These are phyloP conservation scores for Hypoxylon sp. DNA, from an alignment of 2,329 filamentous ascomycete genomes.

Conservation along the genomic window DNA sequence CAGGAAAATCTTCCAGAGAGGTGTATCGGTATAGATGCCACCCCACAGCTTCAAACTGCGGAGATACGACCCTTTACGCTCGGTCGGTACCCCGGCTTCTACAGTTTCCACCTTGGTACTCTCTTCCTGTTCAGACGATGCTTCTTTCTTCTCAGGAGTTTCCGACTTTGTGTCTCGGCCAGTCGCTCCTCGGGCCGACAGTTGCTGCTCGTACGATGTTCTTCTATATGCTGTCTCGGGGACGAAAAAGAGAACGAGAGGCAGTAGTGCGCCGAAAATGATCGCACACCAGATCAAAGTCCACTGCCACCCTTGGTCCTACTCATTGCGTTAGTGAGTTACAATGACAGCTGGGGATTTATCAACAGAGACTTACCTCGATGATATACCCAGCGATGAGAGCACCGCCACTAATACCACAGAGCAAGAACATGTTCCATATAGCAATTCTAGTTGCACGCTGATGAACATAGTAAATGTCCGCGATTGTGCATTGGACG, in stretches of 20 bases:
- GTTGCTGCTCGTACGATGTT: constrained; percentile 45
- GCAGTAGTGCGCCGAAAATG: constrained; percentile 60
- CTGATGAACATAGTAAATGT: constrained; percentile 64
- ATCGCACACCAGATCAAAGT: constrained; percentile 65
- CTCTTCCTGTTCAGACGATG: constrained; percentile 40
- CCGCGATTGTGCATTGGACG: constrained; percentile 66
- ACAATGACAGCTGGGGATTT: background rate
- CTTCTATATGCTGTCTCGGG: constrained; percentile 66
- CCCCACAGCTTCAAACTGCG: constrained; percentile 56
- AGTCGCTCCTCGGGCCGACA: constrained; percentile 21
- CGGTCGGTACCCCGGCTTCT: constrained; percentile 48
- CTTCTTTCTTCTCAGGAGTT: constrained; percentile 45
- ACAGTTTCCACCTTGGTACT: constrained; percentile 36
- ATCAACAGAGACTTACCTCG: constrained; percentile 43
- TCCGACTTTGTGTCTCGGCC: constrained; percentile 41
- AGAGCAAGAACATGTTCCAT: constrained; percentile 60
- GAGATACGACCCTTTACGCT: constrained; percentile 54
- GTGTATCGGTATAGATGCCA: constrained; percentile 57
- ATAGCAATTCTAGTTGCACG: constrained; percentile 61
- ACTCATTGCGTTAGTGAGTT: constrained; percentile 25
- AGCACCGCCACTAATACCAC: constrained; percentile 60
- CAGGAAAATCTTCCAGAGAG: constrained; percentile 59
- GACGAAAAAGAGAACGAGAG: constrained; percentile 64
- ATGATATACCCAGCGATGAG: constrained; percentile 61
- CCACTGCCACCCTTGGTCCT: constrained; percentile 60